Conservation (phyloP, 352 stramenopile species). For the Blastocystis sp. region DNA sequence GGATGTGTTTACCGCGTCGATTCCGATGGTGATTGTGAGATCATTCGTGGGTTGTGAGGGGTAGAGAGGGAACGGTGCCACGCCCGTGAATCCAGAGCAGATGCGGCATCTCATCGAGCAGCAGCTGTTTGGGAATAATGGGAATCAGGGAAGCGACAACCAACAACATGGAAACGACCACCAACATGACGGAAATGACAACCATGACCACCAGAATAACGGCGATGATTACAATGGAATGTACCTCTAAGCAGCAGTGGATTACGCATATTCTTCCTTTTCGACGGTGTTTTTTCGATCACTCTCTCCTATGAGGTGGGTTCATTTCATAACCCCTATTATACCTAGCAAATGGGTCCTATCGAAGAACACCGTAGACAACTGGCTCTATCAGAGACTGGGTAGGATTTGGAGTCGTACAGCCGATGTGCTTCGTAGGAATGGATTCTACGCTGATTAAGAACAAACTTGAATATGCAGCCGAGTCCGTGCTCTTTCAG, state of each 20-base stretch:
- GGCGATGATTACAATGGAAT: constrained; percentile 50
- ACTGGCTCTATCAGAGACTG: neutral
- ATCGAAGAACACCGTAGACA: neutral
- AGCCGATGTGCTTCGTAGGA: neutral
- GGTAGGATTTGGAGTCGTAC: neutral
- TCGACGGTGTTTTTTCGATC: neutral
- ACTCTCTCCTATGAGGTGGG: neutral
- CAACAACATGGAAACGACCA: neutral
- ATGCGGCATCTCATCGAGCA: constrained; percentile 4
- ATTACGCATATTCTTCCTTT: neutral
- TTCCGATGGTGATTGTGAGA: constrained; percentile 35
- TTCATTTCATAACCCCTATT: neutral
- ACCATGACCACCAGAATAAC: constrained; percentile 1
- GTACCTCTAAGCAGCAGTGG: constrained; percentile 11
- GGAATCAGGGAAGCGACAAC: neutral
- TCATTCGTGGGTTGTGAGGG: neutral
- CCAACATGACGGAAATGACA: neutral
- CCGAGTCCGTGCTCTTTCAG: neutral
- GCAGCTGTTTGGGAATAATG: constrained; percentile 11
- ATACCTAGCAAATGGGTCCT: neutral
- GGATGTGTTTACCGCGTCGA: neutral
- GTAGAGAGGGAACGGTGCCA: neutral
- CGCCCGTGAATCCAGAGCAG: neutral
- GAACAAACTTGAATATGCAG: constrained; percentile 23
- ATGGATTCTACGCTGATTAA: neutral